Percentiles rank a stretch among this genome's conserved stretches.
phyloP scores from a whole-genome alignment of 805 yeast species.

The Yarrowia deformans region DNA sequence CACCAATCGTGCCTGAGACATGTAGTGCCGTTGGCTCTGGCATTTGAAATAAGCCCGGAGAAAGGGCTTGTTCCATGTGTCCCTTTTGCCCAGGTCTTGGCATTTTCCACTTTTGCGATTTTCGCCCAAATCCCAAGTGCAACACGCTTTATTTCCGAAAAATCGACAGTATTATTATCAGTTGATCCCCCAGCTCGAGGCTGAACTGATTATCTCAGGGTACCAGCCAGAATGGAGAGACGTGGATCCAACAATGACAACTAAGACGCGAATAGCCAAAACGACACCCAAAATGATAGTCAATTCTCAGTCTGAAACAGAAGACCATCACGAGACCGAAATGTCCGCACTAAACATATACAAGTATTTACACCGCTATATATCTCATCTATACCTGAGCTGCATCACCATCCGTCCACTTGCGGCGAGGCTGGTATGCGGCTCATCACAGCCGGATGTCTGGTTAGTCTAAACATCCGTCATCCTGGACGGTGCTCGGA shows the following conservation, averaged over 20 bases:
- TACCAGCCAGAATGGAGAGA: no score
- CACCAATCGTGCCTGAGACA: conserved; percentile 14
- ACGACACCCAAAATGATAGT: background rate
- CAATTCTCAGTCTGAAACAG: background rate
- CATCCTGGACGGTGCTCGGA: no score
- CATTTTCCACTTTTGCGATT: conserved; percentile 2
- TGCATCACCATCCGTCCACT: conserved; percentile 9
- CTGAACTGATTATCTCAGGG: conserved; percentile 12
- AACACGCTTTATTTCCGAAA: conserved; percentile 7
- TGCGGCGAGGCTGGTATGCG: conserved; percentile 34
- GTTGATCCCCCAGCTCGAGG: conserved; percentile 8
- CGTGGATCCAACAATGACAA: background rate
- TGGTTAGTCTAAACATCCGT: no score
- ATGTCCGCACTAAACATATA: conserved; percentile 4
- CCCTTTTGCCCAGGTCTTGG: conserved; percentile 9
- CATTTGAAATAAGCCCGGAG: conserved; percentile 13
- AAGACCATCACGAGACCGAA: background rate
- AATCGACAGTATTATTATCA: background rate
- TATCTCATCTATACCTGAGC: background rate
- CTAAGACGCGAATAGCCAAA: background rate
- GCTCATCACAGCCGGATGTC: conserved; percentile 9
- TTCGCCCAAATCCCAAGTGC: background rate
- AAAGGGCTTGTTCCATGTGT: conserved; percentile 7
- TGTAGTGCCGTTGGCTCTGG: conserved; percentile 27
- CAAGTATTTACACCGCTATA: no score